Evolutionary conservation across 306 rosid species (phyloP), one percentile per base, ranked within the genome.

Genomic region (Fragaria ananassa): DNA sequence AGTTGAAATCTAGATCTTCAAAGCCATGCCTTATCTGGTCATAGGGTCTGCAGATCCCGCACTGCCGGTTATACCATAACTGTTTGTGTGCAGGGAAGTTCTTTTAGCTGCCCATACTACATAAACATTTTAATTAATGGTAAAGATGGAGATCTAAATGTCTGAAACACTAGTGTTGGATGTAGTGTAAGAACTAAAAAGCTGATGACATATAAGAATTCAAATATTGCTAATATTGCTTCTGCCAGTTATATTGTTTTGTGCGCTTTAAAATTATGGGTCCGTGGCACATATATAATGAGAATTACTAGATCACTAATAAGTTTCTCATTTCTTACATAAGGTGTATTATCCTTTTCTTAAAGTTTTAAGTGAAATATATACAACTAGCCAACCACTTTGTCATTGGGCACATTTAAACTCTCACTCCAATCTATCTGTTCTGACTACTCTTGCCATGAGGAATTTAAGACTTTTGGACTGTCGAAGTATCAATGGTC

Each of bases 31-130:
- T 18, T 64, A 64, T 64, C 46, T 35, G 70, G 70, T 18, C 47
- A 62, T 62, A 35, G 68, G 68, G 23, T 64, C 14, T 35, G 70
- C 70, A 64, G 70, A 64, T 64, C 70, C 46, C 46, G 9, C 27
- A 64, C 15, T 34, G 46, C 69, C 13, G 27, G 35, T 34, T 5
- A 35, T 35, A 64, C 18, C 46, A 35, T 8, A 6, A 64, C 46
- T 64, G 14, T 35, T 0, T 34, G 25, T 34, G 69, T 6, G 45
- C 42, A 15, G 47, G 27, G 27, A 64, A 64, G 46, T 10, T 64
- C 46, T 21, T 19, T 64, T 37, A 62, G 68, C 46, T 37, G 68
- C 42, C 70, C 70, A 64, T 18, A 37, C 47, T 18, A 35, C 47
- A 64, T 64, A 17, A 34, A 34, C 8, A 34, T 8, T 13, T 6